Conservation (phyloP, 306 rosid genomes). For the Cucurbita pepo region DNA sequence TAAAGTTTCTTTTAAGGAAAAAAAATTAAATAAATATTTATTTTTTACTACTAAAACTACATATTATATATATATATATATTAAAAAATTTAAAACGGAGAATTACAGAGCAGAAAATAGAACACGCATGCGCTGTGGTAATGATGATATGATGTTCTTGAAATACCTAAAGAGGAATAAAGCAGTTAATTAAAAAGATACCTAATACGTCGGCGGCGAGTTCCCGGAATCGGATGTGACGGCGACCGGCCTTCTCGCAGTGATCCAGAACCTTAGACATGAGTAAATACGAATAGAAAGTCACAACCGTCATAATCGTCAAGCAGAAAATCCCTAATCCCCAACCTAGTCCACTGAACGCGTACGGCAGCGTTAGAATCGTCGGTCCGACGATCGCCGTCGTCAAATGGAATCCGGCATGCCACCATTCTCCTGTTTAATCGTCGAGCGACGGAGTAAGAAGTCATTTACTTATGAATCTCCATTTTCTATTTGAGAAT, state of each 20-base stretch:
- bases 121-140: background rate
- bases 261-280: constrained; percentile 66
- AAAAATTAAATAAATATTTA: too few relatives aligned
- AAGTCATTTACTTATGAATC: background rate
- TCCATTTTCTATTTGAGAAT: background rate
- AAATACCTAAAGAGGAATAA: background rate
- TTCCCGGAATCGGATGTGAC: constrained; percentile 75
- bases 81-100: background rate
- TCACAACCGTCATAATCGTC: constrained; percentile 43
- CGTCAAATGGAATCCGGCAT: constrained; percentile 73
- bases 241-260: constrained; percentile 54
- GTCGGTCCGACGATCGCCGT: constrained; percentile 82
- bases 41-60: too few relatives aligned
- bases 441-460: background rate
- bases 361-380: constrained; percentile 64
- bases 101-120: background rate
- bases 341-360: constrained; percentile 70
- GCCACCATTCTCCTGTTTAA: constrained; percentile 33
- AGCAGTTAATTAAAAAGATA: constrained; percentile 1
- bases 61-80: too few relatives aligned
- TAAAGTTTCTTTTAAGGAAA: too few relatives aligned
- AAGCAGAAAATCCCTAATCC: constrained; percentile 39
- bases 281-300: constrained; percentile 72
- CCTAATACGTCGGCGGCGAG: constrained; percentile 68
- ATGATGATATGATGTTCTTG: background rate